Percentiles rank a stretch among this genome's conserved stretches.
phyloP scores from a whole-genome alignment of 2,329 filamentous ascomycete genomes.

The Ramularia endophylla region DNA sequence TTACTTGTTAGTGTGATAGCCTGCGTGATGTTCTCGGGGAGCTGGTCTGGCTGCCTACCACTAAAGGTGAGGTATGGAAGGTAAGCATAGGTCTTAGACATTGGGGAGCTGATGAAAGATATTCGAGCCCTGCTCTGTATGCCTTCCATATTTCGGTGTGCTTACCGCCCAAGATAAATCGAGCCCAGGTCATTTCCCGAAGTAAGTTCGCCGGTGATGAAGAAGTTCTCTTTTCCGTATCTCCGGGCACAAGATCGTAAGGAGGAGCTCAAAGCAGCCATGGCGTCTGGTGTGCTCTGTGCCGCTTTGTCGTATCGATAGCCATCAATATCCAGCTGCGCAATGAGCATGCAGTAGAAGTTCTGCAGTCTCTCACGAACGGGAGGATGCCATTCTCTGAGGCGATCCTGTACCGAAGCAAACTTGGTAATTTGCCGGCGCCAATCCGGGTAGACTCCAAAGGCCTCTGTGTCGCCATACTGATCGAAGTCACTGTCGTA shows the following conservation, averaged over 20 bases:
- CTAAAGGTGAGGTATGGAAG: no score
- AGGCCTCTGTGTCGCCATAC: slow-evolving; percentile 57
- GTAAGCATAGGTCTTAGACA: no score
- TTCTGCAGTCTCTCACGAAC: slow-evolving; percentile 52
- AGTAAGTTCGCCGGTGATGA: slow-evolving; percentile 56
- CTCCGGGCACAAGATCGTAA: slow-evolving; percentile 51
- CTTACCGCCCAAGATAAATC: slow-evolving; percentile 54
- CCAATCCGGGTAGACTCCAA: slow-evolving; percentile 57
- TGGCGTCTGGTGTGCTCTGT: slow-evolving; percentile 55
- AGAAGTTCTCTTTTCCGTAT: slow-evolving; percentile 57
- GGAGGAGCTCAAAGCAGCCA: slow-evolving; percentile 50
- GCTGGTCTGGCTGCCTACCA: slow-evolving; percentile 52
- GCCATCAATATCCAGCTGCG: slow-evolving; percentile 56
- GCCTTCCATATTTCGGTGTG: no score
- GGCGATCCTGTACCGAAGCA: slow-evolving; percentile 58
- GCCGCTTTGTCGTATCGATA: slow-evolving; percentile 60
- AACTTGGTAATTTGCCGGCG: slow-evolving; percentile 58
- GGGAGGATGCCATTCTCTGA: slow-evolving; percentile 55
- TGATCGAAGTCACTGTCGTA: slow-evolving; percentile 57
- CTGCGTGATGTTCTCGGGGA: slow-evolving; percentile 40
- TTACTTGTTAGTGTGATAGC: slow-evolving; percentile 43
- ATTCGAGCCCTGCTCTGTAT: no score
- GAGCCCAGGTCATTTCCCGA: slow-evolving; percentile 54
- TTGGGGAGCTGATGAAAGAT: no score
- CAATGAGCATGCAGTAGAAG: slow-evolving; percentile 57